These are phyloP conservation scores for Hysterangium stoloniferum DNA, from an alignment of 768 basidiomycete species.

Conservation along the genomic window DNA sequence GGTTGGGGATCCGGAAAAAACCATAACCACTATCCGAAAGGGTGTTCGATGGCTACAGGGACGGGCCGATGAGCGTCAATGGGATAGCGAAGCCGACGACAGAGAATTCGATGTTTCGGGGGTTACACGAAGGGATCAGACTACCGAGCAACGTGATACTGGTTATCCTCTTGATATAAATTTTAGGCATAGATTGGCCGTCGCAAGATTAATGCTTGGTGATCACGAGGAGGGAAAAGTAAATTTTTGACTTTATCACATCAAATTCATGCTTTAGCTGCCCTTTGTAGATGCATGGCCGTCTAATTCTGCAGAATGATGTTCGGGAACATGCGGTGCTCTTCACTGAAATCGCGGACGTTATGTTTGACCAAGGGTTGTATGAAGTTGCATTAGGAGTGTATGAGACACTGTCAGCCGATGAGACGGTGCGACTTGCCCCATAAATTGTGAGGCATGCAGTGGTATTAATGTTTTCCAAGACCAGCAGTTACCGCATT, in stretches of 20 bases:
- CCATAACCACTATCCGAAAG: slow-evolving; percentile 57
- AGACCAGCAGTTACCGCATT: slow-evolving; percentile 71
- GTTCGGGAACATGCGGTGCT: slow-evolving; percentile 68
- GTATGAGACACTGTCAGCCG: slow-evolving; percentile 69
- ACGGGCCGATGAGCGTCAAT: slow-evolving; percentile 58
- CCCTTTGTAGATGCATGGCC: slow-evolving; percentile 60
- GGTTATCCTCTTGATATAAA: slow-evolving; percentile 63
- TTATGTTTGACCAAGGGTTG: slow-evolving; percentile 67
- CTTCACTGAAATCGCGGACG: slow-evolving; percentile 80
- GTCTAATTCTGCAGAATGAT: slow-evolving; percentile 62
- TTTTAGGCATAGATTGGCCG: slow-evolving; percentile 74
- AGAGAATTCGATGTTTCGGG: slow-evolving; percentile 66
- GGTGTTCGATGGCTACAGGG: slow-evolving; percentile 94
- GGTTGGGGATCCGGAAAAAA: slow-evolving; percentile 57
- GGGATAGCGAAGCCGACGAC: slow-evolving; percentile 82
- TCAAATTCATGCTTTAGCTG: neutral
- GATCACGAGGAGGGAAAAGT: slow-evolving; percentile 80
- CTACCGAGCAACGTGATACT: slow-evolving; percentile 46
- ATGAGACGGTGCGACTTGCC: slow-evolving; percentile 50
- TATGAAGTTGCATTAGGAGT: slow-evolving; percentile 74
- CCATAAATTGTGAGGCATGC: neutral
- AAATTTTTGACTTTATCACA: slow-evolving; percentile 15
- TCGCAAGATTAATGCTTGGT: slow-evolving; percentile 75
- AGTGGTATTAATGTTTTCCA: neutral
- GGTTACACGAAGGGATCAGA: slow-evolving; percentile 24